Conservation (phyloP, 176 grass and related monocot species). For the Oryza longistaminata region DNA sequence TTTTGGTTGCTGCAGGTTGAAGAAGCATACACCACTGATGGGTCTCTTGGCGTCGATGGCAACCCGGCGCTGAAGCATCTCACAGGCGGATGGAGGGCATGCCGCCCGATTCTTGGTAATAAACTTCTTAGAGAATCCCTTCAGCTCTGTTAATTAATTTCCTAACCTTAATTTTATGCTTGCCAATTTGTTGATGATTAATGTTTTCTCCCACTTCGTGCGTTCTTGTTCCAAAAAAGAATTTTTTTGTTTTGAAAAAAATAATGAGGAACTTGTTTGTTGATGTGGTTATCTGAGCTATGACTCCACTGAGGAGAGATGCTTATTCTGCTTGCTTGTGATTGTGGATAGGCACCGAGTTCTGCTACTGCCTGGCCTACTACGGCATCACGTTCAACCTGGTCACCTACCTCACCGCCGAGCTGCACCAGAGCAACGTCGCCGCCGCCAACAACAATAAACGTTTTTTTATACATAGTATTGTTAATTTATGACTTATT, state of each 20-base stretch:
- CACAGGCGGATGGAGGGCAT: constrained; percentile 43
- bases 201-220: no score
- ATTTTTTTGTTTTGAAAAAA: no score
- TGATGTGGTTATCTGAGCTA: no score
- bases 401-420: constrained; percentile 46
- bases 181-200: no score
- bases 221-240: no score
- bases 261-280: no score
- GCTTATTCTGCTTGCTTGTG: no score
- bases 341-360: constrained; percentile 24
- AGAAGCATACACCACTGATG: constrained; percentile 22
- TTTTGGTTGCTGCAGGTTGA: background rate
- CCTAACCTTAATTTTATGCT: no score
- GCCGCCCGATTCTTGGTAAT: constrained; percentile 5
- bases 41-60: constrained; percentile 21
- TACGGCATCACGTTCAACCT: constrained; percentile 43
- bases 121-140: no score
- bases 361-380: constrained; percentile 20
- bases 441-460: constrained; percentile 36
- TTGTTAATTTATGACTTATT: constrained; percentile 27
- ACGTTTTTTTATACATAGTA: constrained; percentile 9
- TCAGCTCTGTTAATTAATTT: no score
- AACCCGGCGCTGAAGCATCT: constrained; percentile 31
- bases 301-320: no score
- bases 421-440: constrained; percentile 43